Conservation (phyloP, 371 early-diverging fungal species). For the Rhizopus delemar region DNA sequence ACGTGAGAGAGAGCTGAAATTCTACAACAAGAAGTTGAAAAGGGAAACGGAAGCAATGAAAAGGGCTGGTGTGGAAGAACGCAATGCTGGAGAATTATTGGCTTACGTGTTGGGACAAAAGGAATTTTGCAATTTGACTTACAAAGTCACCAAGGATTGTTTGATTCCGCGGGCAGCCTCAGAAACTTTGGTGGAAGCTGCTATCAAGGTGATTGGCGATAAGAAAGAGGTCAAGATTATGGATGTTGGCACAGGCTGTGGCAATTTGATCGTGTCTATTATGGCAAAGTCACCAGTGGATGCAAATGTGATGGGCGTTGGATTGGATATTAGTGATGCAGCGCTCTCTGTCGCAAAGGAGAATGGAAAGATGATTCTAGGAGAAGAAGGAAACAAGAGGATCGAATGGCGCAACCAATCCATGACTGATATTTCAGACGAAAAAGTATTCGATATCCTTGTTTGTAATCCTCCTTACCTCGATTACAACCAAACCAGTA, state of each 20-base stretch:
- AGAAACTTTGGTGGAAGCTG: conserved; percentile 62
- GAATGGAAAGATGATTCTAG: conserved; percentile 41
- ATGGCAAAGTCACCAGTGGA: conserved; percentile 32
- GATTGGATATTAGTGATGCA: conserved; percentile 64
- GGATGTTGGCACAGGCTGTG: conserved; percentile 80
- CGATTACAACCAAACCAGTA: conserved; percentile 35
- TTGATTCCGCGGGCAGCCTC: conserved; percentile 75
- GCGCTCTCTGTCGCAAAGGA: conserved; percentile 60
- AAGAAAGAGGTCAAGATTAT: conserved; percentile 36
- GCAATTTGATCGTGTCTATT: conserved; percentile 67
- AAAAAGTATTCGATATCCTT: conserved; percentile 59
- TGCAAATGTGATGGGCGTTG: conserved; percentile 44
- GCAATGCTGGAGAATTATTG: conserved; percentile 49
- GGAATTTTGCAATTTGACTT: conserved; percentile 59
- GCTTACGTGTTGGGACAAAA: conserved; percentile 65
- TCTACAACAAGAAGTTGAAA: conserved; percentile 50
- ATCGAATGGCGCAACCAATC: conserved; percentile 40
- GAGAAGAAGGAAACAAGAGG: conserved; percentile 20
- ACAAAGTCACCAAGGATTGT: conserved; percentile 64
- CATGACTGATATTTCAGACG: conserved; percentile 39
- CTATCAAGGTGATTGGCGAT: conserved; percentile 11
- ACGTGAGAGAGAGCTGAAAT: conserved; percentile 60
- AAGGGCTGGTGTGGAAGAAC: conserved; percentile 36
- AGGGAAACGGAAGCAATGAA: conserved; percentile 52
- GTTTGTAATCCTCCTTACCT: conserved; percentile 81